Percentiles rank a stretch among this genome's conserved stretches.
phyloP scores from a whole-genome alignment of 768 basidiomycete species.

The Wakefieldia striispora region DNA sequence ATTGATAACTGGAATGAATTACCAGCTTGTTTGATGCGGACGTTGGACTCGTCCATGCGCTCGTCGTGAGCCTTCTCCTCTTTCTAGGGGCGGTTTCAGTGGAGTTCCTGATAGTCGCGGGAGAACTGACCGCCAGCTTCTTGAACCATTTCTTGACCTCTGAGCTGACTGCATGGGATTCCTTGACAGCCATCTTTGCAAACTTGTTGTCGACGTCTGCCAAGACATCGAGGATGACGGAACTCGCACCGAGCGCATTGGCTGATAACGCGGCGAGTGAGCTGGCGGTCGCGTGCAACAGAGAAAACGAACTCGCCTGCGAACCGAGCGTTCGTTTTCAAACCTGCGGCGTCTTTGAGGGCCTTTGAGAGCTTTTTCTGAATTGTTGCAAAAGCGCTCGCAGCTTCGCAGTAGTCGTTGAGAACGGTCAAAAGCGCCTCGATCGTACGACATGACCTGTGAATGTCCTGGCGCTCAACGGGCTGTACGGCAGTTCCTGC shows the following conservation, averaged over 20 bases:
- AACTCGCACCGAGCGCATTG: conserved; percentile 64
- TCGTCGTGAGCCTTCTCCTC: conserved; percentile 80
- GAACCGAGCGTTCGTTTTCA: conserved; percentile 60
- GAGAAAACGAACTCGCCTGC: conserved; percentile 48
- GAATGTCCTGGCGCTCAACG: conserved; percentile 68
- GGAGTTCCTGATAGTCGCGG: background rate
- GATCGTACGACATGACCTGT: conserved; percentile 77
- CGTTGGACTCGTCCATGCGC: conserved; percentile 60
- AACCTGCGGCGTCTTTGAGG: conserved; percentile 58
- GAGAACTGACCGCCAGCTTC: conserved; percentile 62
- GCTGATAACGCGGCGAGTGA: conserved; percentile 37
- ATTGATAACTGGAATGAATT: background rate
- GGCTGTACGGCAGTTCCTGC: conserved; percentile 26
- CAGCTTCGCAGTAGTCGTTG: conserved; percentile 75
- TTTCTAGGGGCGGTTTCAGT: conserved; percentile 47
- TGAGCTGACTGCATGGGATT: conserved; percentile 58
- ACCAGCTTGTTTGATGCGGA: conserved; percentile 78
- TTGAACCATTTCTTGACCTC: conserved; percentile 88
- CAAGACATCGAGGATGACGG: conserved; percentile 65
- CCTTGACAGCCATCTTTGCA: conserved; percentile 70
- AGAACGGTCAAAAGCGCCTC: conserved; percentile 65
- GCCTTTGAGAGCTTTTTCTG: conserved; percentile 79
- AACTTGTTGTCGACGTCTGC: conserved; percentile 74
- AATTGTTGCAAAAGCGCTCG: conserved; percentile 53
- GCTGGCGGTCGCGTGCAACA: background rate